Evolutionary conservation across 352 stramenopile species (phyloP), one percentile per base, ranked within the genome.

Genomic region (Pythium aquatile): DNA sequence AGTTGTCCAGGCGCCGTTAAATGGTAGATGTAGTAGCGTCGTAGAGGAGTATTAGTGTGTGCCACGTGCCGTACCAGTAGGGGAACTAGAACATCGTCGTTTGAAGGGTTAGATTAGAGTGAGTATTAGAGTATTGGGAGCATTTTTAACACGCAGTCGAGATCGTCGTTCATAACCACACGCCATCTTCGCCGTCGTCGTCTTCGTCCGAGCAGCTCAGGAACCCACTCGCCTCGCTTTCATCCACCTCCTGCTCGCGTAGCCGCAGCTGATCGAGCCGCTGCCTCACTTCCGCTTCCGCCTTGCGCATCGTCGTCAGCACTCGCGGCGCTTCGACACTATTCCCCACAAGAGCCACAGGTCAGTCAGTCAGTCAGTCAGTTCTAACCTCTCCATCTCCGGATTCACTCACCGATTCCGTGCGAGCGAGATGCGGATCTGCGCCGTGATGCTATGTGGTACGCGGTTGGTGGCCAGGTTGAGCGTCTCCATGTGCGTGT

Each of bases 391-490:
- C 20, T 24, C 20, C 20, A 24, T 24, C 14, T 17, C 24, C 6
- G 39, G 11, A 28, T 16, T 10, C 8, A 71, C 70, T 20, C 52
- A 82, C 49, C 81, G 78, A 69, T 90, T 92, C 47, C 79, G 69
- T 39, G 78, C 79, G 6, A 92, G 54, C 24, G 74, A 64, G 1
- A 76, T 65, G 35, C 70, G 73, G 39, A 92, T 78, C 52, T 88
- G 75, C 51, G 79, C 74, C 1, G 65, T 69, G 11, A 82, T 72
- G 24, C 72, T 75, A 13, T 66, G 47, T 0, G 77, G 69, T 5
- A 93, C 75, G 35, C 74, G 60, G 61, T 91, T 91, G 39, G 67
- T 78, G 13, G 81, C 74, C 29, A 91, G 58, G 65, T 79, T 79
- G 37, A 93, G 55, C 6, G 74, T 80, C 72, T 91, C 76, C 20